Evolutionary conservation across 345 rosid genomes (phyloP).

Genomic region (Limnanthes douglasii): DNA sequence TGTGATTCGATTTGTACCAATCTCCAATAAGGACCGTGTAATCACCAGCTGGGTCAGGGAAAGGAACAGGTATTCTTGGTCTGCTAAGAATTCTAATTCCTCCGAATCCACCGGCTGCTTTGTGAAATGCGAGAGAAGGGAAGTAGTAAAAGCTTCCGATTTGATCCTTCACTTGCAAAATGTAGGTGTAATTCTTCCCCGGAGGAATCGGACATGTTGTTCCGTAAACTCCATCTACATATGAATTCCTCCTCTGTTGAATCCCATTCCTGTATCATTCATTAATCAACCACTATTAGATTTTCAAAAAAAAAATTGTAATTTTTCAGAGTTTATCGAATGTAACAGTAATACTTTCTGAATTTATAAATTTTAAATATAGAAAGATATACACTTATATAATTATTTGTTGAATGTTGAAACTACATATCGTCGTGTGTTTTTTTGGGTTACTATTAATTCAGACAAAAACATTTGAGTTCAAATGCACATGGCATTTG

Average conservation of each 20-base stretch:
- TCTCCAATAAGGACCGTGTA: conserved; percentile 70
- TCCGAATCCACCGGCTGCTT: conserved; percentile 69
- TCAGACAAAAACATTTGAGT: too few species aligned
- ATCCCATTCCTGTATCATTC: conserved; percentile 47
- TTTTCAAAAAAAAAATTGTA: too few species aligned
- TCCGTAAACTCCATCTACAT: conserved; percentile 62
- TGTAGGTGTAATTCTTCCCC: conserved; percentile 53
- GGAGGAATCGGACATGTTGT: conserved; percentile 93
- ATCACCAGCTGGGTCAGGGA: conserved; percentile 45
- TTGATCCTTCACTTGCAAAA: conserved; percentile 61
- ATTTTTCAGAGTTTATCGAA: too few species aligned
- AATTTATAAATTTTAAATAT: too few species aligned
- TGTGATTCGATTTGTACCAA: conserved; percentile 62
- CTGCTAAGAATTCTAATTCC: conserved; percentile 58
- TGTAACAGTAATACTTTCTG: too few species aligned
- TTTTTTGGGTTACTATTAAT: too few species aligned
- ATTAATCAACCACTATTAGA: background rate
- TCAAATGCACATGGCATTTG: too few species aligned
- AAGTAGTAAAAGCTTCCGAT: conserved; percentile 65
- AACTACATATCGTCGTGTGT: too few species aligned
- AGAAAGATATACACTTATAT: too few species aligned
- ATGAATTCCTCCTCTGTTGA: conserved; percentile 78
- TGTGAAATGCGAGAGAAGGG: conserved; percentile 66
- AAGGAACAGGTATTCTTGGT: conserved; percentile 56
- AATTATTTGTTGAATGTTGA: too few species aligned